A percentile compares a stretch with the other conserved stretches of the same genome.
phyloP scores from a whole-genome alignment of 2,329 filamentous ascomycete genomes.

The Zopfia rhizophila region DNA sequence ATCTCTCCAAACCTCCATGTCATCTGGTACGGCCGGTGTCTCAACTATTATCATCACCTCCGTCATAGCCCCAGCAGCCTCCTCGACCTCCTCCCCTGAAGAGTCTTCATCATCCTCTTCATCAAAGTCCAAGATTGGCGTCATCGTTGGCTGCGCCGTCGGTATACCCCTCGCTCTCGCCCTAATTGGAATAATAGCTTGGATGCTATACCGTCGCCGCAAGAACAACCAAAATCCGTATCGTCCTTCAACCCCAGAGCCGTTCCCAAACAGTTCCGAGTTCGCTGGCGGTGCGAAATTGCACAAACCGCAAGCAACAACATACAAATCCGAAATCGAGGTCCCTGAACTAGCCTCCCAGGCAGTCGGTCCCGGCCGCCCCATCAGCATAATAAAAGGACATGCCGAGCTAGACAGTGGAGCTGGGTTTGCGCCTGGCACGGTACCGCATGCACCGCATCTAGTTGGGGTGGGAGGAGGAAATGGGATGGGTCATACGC shows the following conservation, averaged over 20 bases:
- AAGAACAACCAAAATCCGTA: conserved; percentile 16
- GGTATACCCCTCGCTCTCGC: conserved; percentile 48
- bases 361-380: conserved; percentile 39
- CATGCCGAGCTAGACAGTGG: conserved; percentile 44
- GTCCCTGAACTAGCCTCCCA: conserved; percentile 43
- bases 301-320: conserved; percentile 19
- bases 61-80: conserved; percentile 27
- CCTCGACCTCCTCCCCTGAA: conserved; percentile 9
- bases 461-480: conserved; percentile 45
- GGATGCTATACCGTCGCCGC: conserved; percentile 44
- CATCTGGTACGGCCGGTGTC: conserved; percentile 37
- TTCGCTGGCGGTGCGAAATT: conserved; percentile 36
- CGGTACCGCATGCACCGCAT: conserved; percentile 37
- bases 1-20: conserved; percentile 34
- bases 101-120: conserved; percentile 11
- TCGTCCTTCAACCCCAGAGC: conserved; percentile 19
- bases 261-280: conserved; percentile 22
- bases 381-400: conserved; percentile 38
- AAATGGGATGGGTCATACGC: conserved; percentile 19
- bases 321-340: conserved; percentile 26
- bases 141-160: conserved; percentile 50
- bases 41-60: conserved; percentile 33
- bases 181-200: conserved; percentile 41
- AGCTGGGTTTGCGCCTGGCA: conserved; percentile 35
- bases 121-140: conserved; percentile 32